A percentile compares a stretch with the other conserved stretches of the same genome.
Evolutionary conservation across 176 grass and related monocot species (phyloP).

Genomic region (Leersia perrieri): DNA sequence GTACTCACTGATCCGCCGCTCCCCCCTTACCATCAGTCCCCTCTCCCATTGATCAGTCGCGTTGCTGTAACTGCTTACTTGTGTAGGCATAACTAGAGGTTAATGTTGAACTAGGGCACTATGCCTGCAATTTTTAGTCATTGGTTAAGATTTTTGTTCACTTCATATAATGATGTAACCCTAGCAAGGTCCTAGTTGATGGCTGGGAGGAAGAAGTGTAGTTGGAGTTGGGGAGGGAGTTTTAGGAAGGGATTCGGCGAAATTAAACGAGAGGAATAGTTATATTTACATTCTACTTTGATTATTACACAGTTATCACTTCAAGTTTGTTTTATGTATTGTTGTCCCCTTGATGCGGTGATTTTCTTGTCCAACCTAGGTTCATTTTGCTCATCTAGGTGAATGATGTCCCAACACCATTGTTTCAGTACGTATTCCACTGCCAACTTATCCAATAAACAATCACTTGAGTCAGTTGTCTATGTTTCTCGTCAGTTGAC

Average conservation of each 20-base stretch:
- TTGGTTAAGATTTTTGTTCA: not conserved
- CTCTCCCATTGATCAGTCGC: not conserved
- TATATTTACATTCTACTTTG: not conserved
- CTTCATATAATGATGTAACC: not conserved
- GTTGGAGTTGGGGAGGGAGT: not conserved
- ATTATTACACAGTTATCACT: not conserved
- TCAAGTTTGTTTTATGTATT: not conserved
- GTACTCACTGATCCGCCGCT: constrained; percentile 2
- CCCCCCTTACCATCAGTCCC: not conserved
- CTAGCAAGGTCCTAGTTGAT: not conserved
- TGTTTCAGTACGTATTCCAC: not conserved
- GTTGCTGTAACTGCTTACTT: not conserved
- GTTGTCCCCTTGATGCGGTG: not conserved
- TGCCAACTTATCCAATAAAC: not conserved
- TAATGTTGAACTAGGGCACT: not conserved
- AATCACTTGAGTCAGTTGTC: constrained; percentile 15
- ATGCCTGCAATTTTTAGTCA: not conserved
- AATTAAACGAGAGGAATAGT: not conserved
- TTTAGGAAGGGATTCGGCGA: not conserved
- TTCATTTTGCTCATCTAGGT: not conserved
- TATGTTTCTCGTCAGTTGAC: not conserved
- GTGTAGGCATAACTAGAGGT: not conserved
- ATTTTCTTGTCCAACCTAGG: not conserved
- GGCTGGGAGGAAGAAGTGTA: not conserved
- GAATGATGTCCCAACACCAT: not conserved